Evolutionary conservation across 768 basidiomycete genomes (phyloP).

Genomic region (Rhodotorula diobovata): DNA sequence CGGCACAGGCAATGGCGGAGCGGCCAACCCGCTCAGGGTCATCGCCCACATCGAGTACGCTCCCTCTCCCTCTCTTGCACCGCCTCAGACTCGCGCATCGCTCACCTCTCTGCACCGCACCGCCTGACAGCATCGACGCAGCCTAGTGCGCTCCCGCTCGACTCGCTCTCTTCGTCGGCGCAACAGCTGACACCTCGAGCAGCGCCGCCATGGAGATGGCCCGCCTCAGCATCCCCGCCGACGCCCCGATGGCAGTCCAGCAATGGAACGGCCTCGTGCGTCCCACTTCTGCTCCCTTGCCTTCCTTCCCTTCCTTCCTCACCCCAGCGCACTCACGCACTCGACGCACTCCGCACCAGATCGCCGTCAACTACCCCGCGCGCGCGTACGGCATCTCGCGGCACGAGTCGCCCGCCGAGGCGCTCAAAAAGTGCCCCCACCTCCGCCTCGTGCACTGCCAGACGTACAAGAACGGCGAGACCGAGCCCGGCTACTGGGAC

Average conservation of each 20-base stretch:
- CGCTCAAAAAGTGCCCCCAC: constrained; percentile 77
- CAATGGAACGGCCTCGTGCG: constrained; percentile 66
- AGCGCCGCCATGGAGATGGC: constrained; percentile 79
- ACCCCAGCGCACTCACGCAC: not conserved
- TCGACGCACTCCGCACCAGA: constrained; percentile 48
- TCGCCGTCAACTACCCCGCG: constrained; percentile 94
- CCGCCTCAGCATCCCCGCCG: constrained; percentile 57
- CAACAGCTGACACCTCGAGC: not conserved
- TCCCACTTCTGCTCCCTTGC: not conserved
- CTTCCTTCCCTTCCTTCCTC: not conserved
- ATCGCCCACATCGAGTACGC: constrained; percentile 64
- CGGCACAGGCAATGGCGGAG: constrained; percentile 22
- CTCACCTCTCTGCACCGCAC: too few species aligned
- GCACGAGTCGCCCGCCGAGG: constrained; percentile 64
- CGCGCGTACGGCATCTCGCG: constrained; percentile 88
- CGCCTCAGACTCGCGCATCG: too few species aligned
- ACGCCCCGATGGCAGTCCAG: constrained; percentile 42
- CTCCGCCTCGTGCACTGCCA: constrained; percentile 85
- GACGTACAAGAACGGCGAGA: constrained; percentile 81
- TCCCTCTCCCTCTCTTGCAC: not conserved
- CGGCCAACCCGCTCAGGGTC: constrained; percentile 65
- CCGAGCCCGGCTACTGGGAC: constrained; percentile 86
- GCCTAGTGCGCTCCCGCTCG: not conserved
- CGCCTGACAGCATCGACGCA: not conserved
- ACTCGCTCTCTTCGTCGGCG: too few species aligned